Base-by-base conservation (phyloP, 495 filamentous ascomycete species). In the Xanthoparmelia taractica region DNA sequence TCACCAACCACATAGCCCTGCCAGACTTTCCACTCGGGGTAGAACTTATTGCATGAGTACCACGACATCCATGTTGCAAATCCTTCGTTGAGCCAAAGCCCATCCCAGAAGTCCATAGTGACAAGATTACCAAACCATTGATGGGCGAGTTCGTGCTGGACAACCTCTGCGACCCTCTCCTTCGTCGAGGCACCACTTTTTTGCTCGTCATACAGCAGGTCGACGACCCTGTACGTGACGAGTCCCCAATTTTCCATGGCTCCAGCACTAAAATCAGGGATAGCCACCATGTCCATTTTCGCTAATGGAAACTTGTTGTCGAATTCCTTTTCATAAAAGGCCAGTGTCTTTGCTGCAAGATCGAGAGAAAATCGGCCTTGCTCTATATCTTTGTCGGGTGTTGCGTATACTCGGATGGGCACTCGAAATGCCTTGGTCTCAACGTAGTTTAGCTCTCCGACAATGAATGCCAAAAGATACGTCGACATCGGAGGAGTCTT, bases 171-270 rank as follows among this genome's bases (percentile, higher is more conserved):
- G 68, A 97, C 87, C 45, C 92, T 85, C 79, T 96, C 88, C 76
- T 95, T 96, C 58, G 86, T 86, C n/a, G 87, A 86, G n/a, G 93
- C 91, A 68, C 92, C 89, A 70, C 88, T 91, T 43, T 82, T 87
- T 82, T 92, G 90, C 76, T 96, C 92, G 69, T 98, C 93, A 65
- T 96, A 83, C 66, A 98, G 83, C 62, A 97, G 72, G 73, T 96
- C 93, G 36, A 96, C 91, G 29, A 93, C 86, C 62, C 93, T 85
- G 78, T 97, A 97, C 25, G 93, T 98, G 65, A 98, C 85, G 61
- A 97, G 76, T 70, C 94, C 94, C 94, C 94, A 98, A 76, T 98
- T 98, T 82, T 98, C 94, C 94, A 98, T 98, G 58, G 94, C 94
- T 60, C 92, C 94, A 33, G 90, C 88, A 64, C 82, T 85, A 73